Evolutionary conservation across 495 filamentous ascomycete genomes (phyloP), one percentile per base, ranked within the genome.

Genomic region (Xylaria scruposa): DNA sequence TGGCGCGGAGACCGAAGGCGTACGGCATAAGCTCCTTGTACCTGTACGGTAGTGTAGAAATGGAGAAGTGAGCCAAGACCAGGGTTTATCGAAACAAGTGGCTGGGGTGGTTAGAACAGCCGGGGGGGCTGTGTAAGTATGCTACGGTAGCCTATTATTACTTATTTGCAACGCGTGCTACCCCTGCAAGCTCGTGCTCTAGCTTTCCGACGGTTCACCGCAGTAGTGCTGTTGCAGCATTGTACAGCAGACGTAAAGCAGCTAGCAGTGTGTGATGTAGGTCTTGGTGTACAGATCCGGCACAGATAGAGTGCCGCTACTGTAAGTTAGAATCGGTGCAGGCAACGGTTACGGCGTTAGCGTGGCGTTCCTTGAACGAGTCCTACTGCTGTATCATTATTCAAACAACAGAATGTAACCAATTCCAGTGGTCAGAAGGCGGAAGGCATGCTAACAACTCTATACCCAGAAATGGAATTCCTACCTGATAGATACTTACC

Each of bases 1-100:
- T 53, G 44, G 46, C 44, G 63, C 46, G 65, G 65, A 54, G 65
- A 54, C 65, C 65, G 65, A 56, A 67, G 49, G 49, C 19, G 60
- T 44, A 33, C 26, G 15, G 33, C 38, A 63, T 60, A 60, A 38
- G 58, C 58, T 60, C 17, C 24, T 29, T 29, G 53, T 29, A 24
- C 53, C 3, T 31, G 2, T 42, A 38, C 15, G 29, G 29, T 54
- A 21, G 46, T 49, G 46, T n/a, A 29, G 56, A 36, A 38, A 36
- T n/a, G 58, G 4, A 60, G 33, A 60, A 3, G 33, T 7, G 15
- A 38, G 56, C 56, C 31, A 33, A 7, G 56, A 9, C 58, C 58
- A 38, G 58, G 58, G 58, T 60, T 38, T 44, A 62, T 53, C 19
- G 31, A 66, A 64, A 53, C 46, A 38, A 29, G 63, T 66, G 63